phyloP scores from a whole-genome alignment of 208 protist species.

The Lotmaria passim region DNA sequence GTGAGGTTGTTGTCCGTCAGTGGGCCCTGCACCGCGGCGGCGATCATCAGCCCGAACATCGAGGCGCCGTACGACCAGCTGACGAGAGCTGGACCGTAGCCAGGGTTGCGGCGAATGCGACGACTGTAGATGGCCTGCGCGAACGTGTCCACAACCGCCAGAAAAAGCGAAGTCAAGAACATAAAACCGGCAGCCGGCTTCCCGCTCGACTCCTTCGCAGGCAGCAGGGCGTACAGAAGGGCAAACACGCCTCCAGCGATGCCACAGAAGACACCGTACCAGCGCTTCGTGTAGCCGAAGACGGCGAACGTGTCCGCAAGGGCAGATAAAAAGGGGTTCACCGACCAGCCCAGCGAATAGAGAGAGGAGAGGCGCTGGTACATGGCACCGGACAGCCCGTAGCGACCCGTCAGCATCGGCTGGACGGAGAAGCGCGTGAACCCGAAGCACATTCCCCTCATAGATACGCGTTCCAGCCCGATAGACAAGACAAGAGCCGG shows the following conservation, averaged over 20 bases:
- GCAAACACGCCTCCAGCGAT: conserved; percentile 55
- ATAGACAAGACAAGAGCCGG: conserved; percentile 48
- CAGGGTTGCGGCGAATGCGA: conserved; percentile 46
- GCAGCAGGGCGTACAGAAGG: conserved; percentile 59
- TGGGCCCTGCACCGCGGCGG: conserved; percentile 49
- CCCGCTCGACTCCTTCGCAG: conserved; percentile 35
- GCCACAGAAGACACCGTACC: conserved; percentile 63
- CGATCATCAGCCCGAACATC: conserved; percentile 51
- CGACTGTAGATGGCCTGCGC: conserved; percentile 72
- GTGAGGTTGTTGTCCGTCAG: conserved; percentile 45
- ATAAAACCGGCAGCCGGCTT: conserved; percentile 41
- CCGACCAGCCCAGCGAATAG: conserved; percentile 59
- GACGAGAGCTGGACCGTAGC: conserved; percentile 50
- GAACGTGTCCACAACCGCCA: conserved; percentile 70
- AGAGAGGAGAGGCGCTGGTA: conserved; percentile 67
- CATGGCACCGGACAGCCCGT: conserved; percentile 36
- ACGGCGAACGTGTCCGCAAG: conserved; percentile 68
- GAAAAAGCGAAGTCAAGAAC: conserved; percentile 56
- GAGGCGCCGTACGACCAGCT: conserved; percentile 70
- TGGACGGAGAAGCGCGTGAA: conserved; percentile 47
- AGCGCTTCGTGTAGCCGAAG: conserved; percentile 78
- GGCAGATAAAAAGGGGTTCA: conserved; percentile 69
- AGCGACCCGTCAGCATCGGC: conserved; percentile 60
- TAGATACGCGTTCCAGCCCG: conserved; percentile 54
- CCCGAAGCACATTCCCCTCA: conserved; percentile 58